phyloP scores from a whole-genome alignment of 2,329 filamentous ascomycete species.

The Fusarium pininemorale region DNA sequence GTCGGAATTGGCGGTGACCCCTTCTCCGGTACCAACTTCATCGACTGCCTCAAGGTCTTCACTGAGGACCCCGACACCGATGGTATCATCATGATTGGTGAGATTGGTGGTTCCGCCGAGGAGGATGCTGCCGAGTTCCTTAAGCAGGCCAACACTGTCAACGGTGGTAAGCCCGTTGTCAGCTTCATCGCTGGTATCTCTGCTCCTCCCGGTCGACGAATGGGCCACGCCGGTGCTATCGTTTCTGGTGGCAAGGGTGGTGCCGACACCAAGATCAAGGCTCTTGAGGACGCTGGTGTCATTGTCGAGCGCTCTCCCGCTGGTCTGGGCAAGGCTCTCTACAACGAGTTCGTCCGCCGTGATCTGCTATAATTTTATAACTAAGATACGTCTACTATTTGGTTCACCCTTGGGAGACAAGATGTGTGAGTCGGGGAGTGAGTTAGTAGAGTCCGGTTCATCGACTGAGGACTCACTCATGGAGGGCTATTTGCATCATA shows the following conservation, averaged over 20 bases:
- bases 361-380: conserved; percentile 80
- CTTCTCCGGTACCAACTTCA: conserved; percentile 99
- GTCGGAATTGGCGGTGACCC: conserved; percentile 98
- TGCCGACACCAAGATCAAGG: conserved; percentile 97
- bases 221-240: conserved; percentile 99
- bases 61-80: conserved; percentile 95
- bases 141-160: conserved; percentile 87
- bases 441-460: conserved; percentile 34
- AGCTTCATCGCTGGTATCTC: conserved; percentile 99
- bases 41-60: conserved; percentile 98
- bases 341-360: conserved; percentile 94
- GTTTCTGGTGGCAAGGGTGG: conserved; percentile 97
- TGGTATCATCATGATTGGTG: conserved; percentile 99
- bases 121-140: conserved; percentile 98
- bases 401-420: conserved; percentile 7
- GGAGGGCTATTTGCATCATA: conserved; percentile 44
- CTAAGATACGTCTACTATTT: conserved; percentile 16
- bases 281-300: conserved; percentile 91
- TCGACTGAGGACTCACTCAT: conserved; percentile 35
- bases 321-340: conserved; percentile 88
- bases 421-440: conserved; percentile 30
- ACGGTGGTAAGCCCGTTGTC: conserved; percentile 90
- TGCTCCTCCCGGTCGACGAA: conserved; percentile 92
- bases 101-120: conserved; percentile 97
- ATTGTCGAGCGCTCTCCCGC: conserved; percentile 96